Evolutionary conservation across 1,284 basidiomycete species (phyloP).

Genomic region (Phylloporus sp.): DNA sequence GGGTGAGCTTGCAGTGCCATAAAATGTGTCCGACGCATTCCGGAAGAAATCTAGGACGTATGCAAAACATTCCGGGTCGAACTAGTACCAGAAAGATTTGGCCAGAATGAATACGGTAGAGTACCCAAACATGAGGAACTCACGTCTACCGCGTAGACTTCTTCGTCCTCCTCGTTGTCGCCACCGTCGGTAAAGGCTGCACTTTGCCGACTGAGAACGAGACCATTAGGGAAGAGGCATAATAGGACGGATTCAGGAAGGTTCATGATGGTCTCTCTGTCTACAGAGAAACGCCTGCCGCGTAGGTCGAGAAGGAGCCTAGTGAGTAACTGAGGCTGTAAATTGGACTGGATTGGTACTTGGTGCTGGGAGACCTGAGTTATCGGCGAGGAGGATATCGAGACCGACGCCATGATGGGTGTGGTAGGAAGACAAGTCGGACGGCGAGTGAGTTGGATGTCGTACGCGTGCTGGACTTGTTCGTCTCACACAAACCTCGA

Average conservation of each 20-base stretch:
- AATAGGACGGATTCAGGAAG: constrained; percentile 96
- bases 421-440: constrained; percentile 17
- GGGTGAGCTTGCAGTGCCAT: constrained; percentile 78
- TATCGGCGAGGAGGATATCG: constrained; percentile 75
- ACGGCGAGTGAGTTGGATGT: constrained; percentile 13
- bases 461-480: constrained; percentile 19
- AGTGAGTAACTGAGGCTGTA: constrained; percentile 84
- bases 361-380: constrained; percentile 80
- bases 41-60: constrained; percentile 94
- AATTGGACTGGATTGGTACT: constrained; percentile 65
- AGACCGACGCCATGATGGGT: constrained; percentile 49
- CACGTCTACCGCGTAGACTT: constrained; percentile 95
- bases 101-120: background rate
- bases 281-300: constrained; percentile 91
- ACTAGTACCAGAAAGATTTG: constrained; percentile 54
- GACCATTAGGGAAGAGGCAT: constrained; percentile 96
- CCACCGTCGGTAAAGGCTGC: constrained; percentile 73
- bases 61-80: constrained; percentile 95
- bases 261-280: constrained; percentile 98
- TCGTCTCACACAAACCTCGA: constrained; percentile 37
- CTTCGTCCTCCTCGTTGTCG: constrained; percentile 88
- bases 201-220: constrained; percentile 90
- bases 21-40: constrained; percentile 87
- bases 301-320: constrained; percentile 92
- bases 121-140: constrained; percentile 41